Conservation (phyloP, 2,329 filamentous ascomycete species). For the Fusarium odoratissimum region DNA sequence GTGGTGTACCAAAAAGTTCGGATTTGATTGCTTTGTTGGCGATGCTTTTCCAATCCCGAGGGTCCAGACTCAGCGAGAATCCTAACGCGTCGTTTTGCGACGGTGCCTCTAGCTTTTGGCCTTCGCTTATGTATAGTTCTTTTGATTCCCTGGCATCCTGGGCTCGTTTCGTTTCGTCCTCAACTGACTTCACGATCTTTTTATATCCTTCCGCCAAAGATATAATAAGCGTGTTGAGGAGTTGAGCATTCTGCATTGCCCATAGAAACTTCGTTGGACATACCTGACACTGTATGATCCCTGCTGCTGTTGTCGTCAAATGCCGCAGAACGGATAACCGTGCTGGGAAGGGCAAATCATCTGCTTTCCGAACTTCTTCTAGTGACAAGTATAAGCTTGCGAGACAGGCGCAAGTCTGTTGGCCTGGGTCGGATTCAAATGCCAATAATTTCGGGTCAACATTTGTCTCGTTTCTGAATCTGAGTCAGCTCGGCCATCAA, state of each 20-base stretch:
- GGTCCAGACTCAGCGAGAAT: slow-evolving; percentile 28
- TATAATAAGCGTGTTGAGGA: slow-evolving; percentile 40
- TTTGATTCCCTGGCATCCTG: slow-evolving; percentile 31
- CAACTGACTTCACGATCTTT: slow-evolving; percentile 36
- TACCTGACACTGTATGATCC: slow-evolving; percentile 36
- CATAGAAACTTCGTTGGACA: slow-evolving; percentile 43
- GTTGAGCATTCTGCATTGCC: slow-evolving; percentile 45
- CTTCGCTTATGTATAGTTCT: slow-evolving; percentile 25
- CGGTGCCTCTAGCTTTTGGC: not conserved
- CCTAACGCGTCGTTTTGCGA: not conserved
- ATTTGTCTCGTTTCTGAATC: slow-evolving; percentile 32
- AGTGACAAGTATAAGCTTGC: slow-evolving; percentile 41
- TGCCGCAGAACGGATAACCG: slow-evolving; percentile 31
- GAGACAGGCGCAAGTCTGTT: slow-evolving; percentile 40
- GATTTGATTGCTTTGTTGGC: slow-evolving; percentile 37
- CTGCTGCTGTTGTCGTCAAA: slow-evolving; percentile 24
- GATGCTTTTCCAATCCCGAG: slow-evolving; percentile 34
- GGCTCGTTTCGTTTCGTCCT: slow-evolving; percentile 36
- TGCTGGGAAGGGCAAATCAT: slow-evolving; percentile 31
- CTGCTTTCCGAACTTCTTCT: slow-evolving; percentile 40
- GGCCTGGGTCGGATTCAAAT: slow-evolving; percentile 9
- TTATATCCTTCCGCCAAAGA: slow-evolving; percentile 43
- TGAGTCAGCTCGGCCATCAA: slow-evolving; percentile 16
- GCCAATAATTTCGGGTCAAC: slow-evolving; percentile 23
- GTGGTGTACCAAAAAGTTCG: slow-evolving; percentile 27